Base-by-base conservation (phyloP, 495 filamentous ascomycete genomes). In the Lichina pygmaea region DNA sequence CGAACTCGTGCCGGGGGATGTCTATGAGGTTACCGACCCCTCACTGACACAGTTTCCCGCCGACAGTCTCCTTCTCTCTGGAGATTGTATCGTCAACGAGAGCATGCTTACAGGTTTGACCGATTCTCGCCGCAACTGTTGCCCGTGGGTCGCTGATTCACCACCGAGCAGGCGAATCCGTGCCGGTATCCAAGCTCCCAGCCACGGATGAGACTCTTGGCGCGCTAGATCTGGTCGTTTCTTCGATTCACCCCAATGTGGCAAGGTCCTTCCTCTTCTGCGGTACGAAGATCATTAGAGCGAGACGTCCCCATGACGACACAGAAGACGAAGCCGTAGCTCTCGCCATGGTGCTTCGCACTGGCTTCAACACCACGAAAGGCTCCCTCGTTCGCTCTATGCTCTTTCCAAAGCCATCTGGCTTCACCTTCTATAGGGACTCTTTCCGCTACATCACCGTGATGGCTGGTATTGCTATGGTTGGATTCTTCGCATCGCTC, bases 71-170 rank as follows among this genome's bases (percentile, higher is more conserved):
- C 63, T 99, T 7, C 62, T 99, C 6, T 80, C 81, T 45, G 91
- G 91, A 24, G 91, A 99, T 58, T 93, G 85, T 58, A 95, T 99
- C 50, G 85, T 99, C 49, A 99, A 99, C 57, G 91, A 99, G 58
- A 94, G 86, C 64, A 99, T 99, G 91, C 73, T 99, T 33, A 99
- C 91, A 37, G 78, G 78, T 78, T 55, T 53, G 62, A 55, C 15
- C 34, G 17, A 43, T 10, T 41, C 24, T 41, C 17, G 45, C 36
- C 17, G 36, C 44, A 3, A 11, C 36, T 11, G 16, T 36, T 34
- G 37, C 32, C n/a, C 39, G 13, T 43, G 10, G 15, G 13, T 7
- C 30, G 12, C 8, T 31, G 16, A 17, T 38, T 39, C 24, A 46
- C 17, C 33, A 33, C 13, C n/a, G 16, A 30, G 10, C 44, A 77